A percentile compares a stretch with the other conserved stretches of the same genome.
These are phyloP conservation scores for Blakeslea trispora DNA, from an alignment of 371 early-diverging fungal genomes.

Conservation along the genomic window DNA sequence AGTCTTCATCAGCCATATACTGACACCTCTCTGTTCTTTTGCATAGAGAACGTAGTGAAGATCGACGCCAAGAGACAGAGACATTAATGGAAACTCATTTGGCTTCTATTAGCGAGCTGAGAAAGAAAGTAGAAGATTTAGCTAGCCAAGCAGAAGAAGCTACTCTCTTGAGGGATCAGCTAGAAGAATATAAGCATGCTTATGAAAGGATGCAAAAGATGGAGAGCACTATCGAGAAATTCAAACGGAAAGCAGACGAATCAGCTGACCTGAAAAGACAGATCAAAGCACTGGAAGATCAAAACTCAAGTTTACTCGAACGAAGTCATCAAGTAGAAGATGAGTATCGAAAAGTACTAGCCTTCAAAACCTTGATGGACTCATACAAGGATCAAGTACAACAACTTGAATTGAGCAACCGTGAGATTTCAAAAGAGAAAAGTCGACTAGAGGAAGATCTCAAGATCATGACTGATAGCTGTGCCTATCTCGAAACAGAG, in stretches of 20 bases:
- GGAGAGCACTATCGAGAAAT: conserved; percentile 89
- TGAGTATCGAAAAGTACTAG: conserved; percentile 80
- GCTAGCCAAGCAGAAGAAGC: conserved; percentile 73
- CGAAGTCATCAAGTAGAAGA: conserved; percentile 82
- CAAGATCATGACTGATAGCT: conserved; percentile 59
- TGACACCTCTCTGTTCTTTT: neutral
- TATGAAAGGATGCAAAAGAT: conserved; percentile 86
- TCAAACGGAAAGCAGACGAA: conserved; percentile 90
- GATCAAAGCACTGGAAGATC: conserved; percentile 81
- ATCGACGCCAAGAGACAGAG: conserved; percentile 74
- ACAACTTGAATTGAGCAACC: conserved; percentile 71
- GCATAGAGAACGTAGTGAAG: conserved; percentile 73
- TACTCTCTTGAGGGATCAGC: conserved; percentile 72
- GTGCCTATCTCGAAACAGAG: conserved; percentile 67
- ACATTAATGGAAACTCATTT: conserved; percentile 59
- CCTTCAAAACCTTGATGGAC: conserved; percentile 81
- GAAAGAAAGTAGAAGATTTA: conserved; percentile 68
- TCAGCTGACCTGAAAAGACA: conserved; percentile 77
- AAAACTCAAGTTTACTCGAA: conserved; percentile 71
- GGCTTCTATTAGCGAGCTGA: conserved; percentile 64
- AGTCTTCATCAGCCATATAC: no score
- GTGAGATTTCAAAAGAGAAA: conserved; percentile 66
- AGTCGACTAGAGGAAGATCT: conserved; percentile 69
- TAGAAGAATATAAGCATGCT: conserved; percentile 86
- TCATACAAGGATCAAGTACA: conserved; percentile 84